Percentiles rank a stretch among this genome's conserved stretches.
phyloP scores from a whole-genome alignment of 352 stramenopile genomes.

The Lagenidium giganteum region DNA sequence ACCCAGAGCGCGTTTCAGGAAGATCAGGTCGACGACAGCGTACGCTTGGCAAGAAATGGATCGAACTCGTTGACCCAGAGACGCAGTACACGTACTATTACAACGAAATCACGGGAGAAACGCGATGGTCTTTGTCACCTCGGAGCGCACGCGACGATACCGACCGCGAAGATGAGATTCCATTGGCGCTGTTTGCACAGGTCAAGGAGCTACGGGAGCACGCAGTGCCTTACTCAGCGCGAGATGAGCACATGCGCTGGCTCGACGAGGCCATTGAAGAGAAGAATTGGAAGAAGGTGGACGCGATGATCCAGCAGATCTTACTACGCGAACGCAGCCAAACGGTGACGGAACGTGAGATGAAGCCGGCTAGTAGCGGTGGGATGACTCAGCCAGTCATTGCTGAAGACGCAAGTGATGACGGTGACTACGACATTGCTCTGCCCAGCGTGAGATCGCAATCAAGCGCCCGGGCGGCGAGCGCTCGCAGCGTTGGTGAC shows the following conservation, averaged over 20 bases:
- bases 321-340: slow-evolving; percentile 57
- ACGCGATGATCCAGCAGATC: slow-evolving; percentile 71
- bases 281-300: slow-evolving; percentile 61
- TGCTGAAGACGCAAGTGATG: neutral
- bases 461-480: too few species aligned
- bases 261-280: slow-evolving; percentile 53
- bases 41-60: slow-evolving; percentile 68
- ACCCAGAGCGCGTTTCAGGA: slow-evolving; percentile 5
- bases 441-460: too few species aligned
- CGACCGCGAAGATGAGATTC: slow-evolving; percentile 50
- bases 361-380: too few species aligned
- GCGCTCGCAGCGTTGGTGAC: too few species aligned
- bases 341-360: slow-evolving; percentile 15
- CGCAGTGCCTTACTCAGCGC: slow-evolving; percentile 40
- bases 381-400: neutral
- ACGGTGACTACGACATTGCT: neutral
- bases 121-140: slow-evolving; percentile 78
- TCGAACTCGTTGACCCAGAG: slow-evolving; percentile 74
- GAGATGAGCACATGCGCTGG: slow-evolving; percentile 64
- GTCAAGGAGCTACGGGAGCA: slow-evolving; percentile 41
- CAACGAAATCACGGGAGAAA: slow-evolving; percentile 87
- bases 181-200: slow-evolving; percentile 45
- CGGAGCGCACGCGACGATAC: slow-evolving; percentile 50
- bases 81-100: slow-evolving; percentile 89
- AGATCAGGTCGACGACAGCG: slow-evolving; percentile 17